phyloP scores from a whole-genome alignment of 371 early-diverging fungal genomes.

The Capniomyces stellatus region DNA sequence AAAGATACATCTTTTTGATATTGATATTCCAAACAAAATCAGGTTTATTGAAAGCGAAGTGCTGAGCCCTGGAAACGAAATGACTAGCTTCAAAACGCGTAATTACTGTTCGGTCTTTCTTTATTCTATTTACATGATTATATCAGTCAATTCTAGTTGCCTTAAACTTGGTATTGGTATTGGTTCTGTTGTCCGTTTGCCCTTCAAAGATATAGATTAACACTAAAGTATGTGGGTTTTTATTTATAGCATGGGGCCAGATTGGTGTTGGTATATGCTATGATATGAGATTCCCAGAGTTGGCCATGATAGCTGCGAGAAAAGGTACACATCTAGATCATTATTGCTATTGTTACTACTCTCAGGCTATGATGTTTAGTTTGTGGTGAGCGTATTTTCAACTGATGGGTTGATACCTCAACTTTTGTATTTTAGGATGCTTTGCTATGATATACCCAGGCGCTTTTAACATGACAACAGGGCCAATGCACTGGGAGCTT shows the following conservation, averaged over 20 bases:
- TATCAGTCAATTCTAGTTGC: too few relatives aligned
- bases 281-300: slow-evolving; percentile 88
- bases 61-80: slow-evolving; percentile 45
- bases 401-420: background rate
- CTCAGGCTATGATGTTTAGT: background rate
- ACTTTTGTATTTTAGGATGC: slow-evolving; percentile 31
- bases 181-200: too few relatives aligned
- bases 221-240: background rate
- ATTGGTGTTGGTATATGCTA: slow-evolving; percentile 93
- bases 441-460: slow-evolving; percentile 92
- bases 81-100: slow-evolving; percentile 60
- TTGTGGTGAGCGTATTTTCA: background rate
- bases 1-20: slow-evolving; percentile 85
- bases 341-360: background rate
- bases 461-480: slow-evolving; percentile 89
- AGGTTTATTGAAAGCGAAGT: slow-evolving; percentile 78
- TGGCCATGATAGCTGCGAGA: slow-evolving; percentile 83
- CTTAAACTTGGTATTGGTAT: too few relatives aligned
- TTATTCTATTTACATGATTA: background rate
- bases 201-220: background rate
- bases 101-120: slow-evolving; percentile 12
- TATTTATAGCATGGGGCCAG: slow-evolving; percentile 36
- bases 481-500: slow-evolving; percentile 89
- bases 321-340: slow-evolving; percentile 11
- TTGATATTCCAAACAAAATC: slow-evolving; percentile 83